Percentiles rank a stretch among this genome's conserved stretches.
Conservation (phyloP, 306 rosid species). For the Corylus heterophylla region DNA sequence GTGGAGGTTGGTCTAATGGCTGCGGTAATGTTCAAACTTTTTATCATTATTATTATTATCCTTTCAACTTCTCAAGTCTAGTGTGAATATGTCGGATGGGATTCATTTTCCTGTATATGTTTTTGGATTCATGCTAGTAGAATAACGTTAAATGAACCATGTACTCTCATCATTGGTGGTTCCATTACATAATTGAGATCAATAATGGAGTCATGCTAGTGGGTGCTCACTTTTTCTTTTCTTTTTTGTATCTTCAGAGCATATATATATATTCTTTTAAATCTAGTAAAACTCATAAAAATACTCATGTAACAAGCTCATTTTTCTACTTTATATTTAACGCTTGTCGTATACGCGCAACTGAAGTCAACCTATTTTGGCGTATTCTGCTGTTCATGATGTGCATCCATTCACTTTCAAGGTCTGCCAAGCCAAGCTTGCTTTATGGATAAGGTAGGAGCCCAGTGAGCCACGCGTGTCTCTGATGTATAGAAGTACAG, state of each 20-base stretch:
- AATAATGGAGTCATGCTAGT: neutral
- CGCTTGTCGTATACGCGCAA: no score
- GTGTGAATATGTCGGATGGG: no score
- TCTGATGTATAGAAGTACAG: neutral
- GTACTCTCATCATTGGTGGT: constrained; percentile 9
- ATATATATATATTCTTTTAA: no score
- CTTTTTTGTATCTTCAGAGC: no score
- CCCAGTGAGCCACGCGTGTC: neutral
- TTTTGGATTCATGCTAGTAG: no score
- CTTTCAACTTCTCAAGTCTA: neutral
- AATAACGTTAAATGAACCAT: no score
- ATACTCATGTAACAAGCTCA: no score
- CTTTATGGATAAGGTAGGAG: neutral
- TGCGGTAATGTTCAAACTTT: constrained; percentile 47
- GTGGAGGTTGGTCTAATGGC: constrained; percentile 71
- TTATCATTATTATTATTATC: neutral
- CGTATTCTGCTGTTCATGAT: neutral
- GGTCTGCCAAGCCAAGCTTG: neutral
- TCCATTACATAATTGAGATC: constrained; percentile 12
- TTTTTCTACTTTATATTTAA: no score
- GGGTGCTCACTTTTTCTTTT: no score
- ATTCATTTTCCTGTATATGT: no score
- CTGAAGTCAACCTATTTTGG: neutral
- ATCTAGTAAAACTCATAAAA: no score
- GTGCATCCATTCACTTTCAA: neutral